Base-by-base conservation (phyloP, 306 rosid species). In the Abrus pulchellus region DNA sequence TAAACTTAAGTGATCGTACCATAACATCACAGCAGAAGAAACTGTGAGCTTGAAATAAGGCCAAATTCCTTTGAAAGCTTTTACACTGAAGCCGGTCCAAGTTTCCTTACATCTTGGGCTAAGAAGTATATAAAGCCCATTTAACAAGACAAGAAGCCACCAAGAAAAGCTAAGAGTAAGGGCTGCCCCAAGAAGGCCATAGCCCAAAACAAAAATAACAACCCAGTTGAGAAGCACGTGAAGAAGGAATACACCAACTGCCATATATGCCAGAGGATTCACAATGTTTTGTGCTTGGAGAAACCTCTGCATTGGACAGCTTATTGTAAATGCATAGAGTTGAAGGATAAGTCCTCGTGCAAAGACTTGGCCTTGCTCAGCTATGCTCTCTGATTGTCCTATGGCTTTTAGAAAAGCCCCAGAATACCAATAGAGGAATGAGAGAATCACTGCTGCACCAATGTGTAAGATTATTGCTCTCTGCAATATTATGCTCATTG, bases 211-310 rank as follows among this genome's bases (percentile, higher is more conserved):
- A 78, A 80, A 61, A 4, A 87, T 68, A 29, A 57, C 90, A n/a
- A 91, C 2, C 92, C 92, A 91, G 3, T 74, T 72, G 73, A 90
- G 80, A 55, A 85, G 44, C 56, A 77, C 79, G 59, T 90, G 94
- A 30, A 88, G 50, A 4, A 78, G 6, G 67, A 88, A 85, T 6
- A 87, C 92, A 41, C 79, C 91, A n/a, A 82, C 40, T 0, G 87
- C 1, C 85, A 91, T 93, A 63, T 73, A 87, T 4, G 97, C 97
- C 55, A 91, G 66, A 60, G 97, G 97, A 81, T 90, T 89, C 59
- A 91, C 97, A 59, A 91, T 86, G 87, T 91, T 89, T 80, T 93
- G 97, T 1, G 94, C 92, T 79, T 93, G 97, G 9, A 93, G 96
- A 57, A 81, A 93, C 83, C 97, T 91, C 82, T 91, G 93, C 87